Conservation (phyloP, 139 green algal genomes). For the Spirogloea muscicola region DNA sequence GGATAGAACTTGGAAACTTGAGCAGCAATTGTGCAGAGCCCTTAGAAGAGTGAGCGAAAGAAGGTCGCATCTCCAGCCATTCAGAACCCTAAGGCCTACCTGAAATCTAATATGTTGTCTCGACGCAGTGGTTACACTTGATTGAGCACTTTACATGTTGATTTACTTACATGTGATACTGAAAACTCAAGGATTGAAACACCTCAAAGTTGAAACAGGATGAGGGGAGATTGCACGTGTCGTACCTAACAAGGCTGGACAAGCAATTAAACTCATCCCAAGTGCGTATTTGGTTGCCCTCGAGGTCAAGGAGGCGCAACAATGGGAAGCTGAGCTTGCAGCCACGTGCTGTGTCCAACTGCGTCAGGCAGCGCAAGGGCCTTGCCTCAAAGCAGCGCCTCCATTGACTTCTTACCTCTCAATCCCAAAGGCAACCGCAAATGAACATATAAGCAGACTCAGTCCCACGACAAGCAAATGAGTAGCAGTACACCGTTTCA, state of each 20-base stretch:
- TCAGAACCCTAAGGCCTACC: too few relatives aligned
- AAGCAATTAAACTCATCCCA: conserved; percentile 12
- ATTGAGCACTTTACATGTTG: background rate
- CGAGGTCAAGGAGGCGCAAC: conserved; percentile 15
- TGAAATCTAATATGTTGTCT: too few relatives aligned
- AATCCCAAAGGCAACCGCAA: background rate
- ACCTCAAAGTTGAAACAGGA: background rate
- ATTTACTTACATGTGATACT: too few relatives aligned
- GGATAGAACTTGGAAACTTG: too few relatives aligned
- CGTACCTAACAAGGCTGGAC: background rate
- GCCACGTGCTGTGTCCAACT: too few relatives aligned
- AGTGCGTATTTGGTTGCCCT: conserved; percentile 10
- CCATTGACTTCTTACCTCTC: background rate
- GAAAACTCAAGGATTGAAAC: too few relatives aligned
- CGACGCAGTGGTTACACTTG: background rate
- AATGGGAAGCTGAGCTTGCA: too few relatives aligned
- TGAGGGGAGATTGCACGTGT: background rate
- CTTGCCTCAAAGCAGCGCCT: background rate
- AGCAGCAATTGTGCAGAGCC: too few relatives aligned
- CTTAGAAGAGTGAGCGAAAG: too few relatives aligned
- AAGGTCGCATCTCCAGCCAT: too few relatives aligned
- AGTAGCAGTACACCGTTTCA: background rate
- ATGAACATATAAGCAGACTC: background rate
- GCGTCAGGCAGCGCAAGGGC: too few relatives aligned
- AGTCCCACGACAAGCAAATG: background rate